These are phyloP conservation scores for Ogataea pilisensis DNA, from an alignment of 805 yeast species.

Conservation along the genomic window DNA sequence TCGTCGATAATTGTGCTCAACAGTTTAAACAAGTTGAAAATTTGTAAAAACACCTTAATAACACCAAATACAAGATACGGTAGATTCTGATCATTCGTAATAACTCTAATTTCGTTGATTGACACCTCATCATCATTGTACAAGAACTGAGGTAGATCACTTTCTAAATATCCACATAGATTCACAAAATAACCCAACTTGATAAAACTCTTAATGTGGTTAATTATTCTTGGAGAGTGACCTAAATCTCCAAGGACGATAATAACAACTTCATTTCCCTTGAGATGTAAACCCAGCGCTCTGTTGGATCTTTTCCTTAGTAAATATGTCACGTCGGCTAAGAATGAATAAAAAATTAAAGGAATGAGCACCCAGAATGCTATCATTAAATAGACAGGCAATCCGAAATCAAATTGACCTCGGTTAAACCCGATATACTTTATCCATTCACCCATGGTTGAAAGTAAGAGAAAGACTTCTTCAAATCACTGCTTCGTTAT, in stretches of 20 bases:
- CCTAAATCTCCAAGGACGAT: slow-evolving; percentile 92
- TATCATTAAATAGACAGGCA: slow-evolving; percentile 43
- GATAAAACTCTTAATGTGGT: slow-evolving; percentile 82
- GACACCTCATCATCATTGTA: slow-evolving; percentile 41
- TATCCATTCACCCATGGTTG: slow-evolving; percentile 15
- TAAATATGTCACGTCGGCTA: slow-evolving; percentile 35
- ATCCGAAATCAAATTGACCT: slow-evolving; percentile 25
- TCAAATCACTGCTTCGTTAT: too few species aligned
- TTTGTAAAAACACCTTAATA: slow-evolving; percentile 57
- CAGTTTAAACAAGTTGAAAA: slow-evolving; percentile 40
- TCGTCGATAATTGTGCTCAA: slow-evolving; percentile 57
- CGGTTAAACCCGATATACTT: slow-evolving; percentile 21
- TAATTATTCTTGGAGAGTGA: slow-evolving; percentile 91
- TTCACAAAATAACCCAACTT: slow-evolving; percentile 68
- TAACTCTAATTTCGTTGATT: slow-evolving; percentile 43
- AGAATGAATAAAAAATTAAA: slow-evolving; percentile 34
- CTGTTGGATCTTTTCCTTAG: slow-evolving; percentile 9
- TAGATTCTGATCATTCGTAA: slow-evolving; percentile 35
- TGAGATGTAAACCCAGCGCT: slow-evolving; percentile 8
- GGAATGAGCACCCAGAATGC: slow-evolving; percentile 45
- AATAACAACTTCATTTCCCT: slow-evolving; percentile 56
- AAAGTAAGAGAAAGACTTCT: neutral
- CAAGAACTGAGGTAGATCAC: slow-evolving; percentile 47
- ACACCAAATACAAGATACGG: slow-evolving; percentile 58
- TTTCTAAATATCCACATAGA: slow-evolving; percentile 77